Conservation (phyloP, 2,329 filamentous ascomycete species). For the Venturia oleaginea region DNA sequence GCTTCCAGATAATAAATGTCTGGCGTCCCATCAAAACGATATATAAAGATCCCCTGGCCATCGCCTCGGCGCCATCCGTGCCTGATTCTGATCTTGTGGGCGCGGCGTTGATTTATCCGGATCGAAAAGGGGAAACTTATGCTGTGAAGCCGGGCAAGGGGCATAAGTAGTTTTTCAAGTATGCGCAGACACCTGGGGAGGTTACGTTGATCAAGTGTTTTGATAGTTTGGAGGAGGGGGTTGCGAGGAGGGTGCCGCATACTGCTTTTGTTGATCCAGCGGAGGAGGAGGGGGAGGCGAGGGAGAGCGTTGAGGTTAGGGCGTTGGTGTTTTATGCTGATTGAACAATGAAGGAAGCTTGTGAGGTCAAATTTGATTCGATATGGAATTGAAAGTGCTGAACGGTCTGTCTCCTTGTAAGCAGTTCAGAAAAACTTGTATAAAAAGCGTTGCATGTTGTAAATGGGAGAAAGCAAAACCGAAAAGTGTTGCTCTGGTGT, state of each 20-base stretch:
- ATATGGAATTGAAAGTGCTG: neutral
- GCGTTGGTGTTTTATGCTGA: conserved; percentile 12
- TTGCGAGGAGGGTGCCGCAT: conserved; percentile 47
- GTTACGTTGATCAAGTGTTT: conserved; percentile 54
- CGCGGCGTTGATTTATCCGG: conserved; percentile 42
- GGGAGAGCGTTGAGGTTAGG: conserved; percentile 13
- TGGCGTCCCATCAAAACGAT: conserved; percentile 46
- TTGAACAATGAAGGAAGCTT: neutral
- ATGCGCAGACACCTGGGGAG: conserved; percentile 29
- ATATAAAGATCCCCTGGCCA: conserved; percentile 44
- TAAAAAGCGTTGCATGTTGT: no score
- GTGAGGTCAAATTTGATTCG: no score
- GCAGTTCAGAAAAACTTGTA: neutral
- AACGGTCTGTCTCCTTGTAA: neutral
- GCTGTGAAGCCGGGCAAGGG: conserved; percentile 28
- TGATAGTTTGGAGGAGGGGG: conserved; percentile 45
- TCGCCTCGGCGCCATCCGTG: conserved; percentile 44
- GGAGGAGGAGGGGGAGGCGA: conserved; percentile 24
- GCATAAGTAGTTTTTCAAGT: conserved; percentile 15
- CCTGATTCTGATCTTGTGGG: conserved; percentile 42
- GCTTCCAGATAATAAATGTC: conserved; percentile 14
- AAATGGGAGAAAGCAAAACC: neutral
- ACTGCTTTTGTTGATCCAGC: conserved; percentile 44
- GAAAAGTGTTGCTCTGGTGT: neutral
- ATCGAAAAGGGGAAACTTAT: conserved; percentile 43